A percentile compares a stretch with the other conserved stretches of the same genome.
phyloP scores from a whole-genome alignment of 805 yeast species.

The Torulaspora maleeae region DNA sequence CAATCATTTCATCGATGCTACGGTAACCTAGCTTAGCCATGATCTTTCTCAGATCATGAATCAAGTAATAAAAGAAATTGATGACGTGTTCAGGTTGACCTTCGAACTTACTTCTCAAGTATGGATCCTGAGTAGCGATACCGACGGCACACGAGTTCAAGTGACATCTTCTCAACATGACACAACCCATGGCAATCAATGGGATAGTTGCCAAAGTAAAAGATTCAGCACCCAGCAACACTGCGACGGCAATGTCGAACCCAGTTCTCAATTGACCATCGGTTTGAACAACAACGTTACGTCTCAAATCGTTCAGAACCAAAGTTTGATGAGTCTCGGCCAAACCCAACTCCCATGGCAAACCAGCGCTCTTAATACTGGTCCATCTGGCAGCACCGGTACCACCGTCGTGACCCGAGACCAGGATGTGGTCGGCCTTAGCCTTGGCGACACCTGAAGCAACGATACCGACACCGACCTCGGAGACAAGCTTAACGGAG shows the following conservation, averaged over 20 bases:
- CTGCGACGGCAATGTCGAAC: slow-evolving; percentile 93
- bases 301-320: slow-evolving; percentile 92
- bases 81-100: slow-evolving; percentile 99
- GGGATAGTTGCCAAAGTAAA: slow-evolving; percentile 99
- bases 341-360: slow-evolving; percentile 97
- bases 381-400: slow-evolving; percentile 99
- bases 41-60: slow-evolving; percentile 84
- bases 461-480: slow-evolving; percentile 98
- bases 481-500: slow-evolving; percentile 93
- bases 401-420: slow-evolving; percentile 99
- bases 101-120: slow-evolving; percentile 79
- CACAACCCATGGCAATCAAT: slow-evolving; percentile 94
- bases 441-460: slow-evolving; percentile 99
- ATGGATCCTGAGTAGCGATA: slow-evolving; percentile 97
- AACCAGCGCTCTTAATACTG: slow-evolving; percentile 93
- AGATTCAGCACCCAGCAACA: slow-evolving; percentile 95
- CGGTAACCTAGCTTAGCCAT: slow-evolving; percentile 97
- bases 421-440: slow-evolving; percentile 91
- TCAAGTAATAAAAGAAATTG: slow-evolving; percentile 91
- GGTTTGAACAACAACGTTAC: slow-evolving; percentile 93
- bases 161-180: slow-evolving; percentile 94
- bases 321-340: slow-evolving; percentile 98
- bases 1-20: slow-evolving; percentile 96
- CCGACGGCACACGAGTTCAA: slow-evolving; percentile 96
- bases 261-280: slow-evolving; percentile 98